Conservation (phyloP, 1,139 yeast genomes). For the Suhomyces bokatorum region DNA sequence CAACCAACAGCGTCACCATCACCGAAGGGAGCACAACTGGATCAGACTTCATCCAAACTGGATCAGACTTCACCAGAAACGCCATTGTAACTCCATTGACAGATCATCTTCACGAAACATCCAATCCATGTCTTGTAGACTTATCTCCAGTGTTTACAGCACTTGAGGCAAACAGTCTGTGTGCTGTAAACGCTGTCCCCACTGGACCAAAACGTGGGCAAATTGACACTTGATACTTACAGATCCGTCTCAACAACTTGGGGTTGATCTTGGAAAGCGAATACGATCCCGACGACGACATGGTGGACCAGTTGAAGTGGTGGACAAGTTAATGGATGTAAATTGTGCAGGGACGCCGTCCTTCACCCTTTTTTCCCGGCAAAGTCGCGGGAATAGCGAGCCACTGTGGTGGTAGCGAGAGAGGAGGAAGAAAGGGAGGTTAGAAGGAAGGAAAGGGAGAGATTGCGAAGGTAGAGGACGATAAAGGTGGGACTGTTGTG, state of each 20-base stretch:
- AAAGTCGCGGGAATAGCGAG: too few relatives aligned
- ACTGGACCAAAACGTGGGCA: neutral
- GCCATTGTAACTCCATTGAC: too few relatives aligned
- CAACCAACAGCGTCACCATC: too few relatives aligned
- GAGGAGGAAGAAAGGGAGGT: neutral
- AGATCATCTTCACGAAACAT: too few relatives aligned
- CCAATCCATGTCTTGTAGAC: too few relatives aligned
- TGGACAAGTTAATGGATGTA: neutral
- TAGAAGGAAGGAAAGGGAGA: neutral
- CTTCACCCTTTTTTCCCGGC: neutral
- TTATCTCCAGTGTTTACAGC: too few relatives aligned
- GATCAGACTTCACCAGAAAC: too few relatives aligned
- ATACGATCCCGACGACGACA: conserved; percentile 37
- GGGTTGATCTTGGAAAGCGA: conserved; percentile 55
- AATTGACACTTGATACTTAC: conserved; percentile 33
- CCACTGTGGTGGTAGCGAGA: neutral
- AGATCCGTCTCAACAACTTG: conserved; percentile 63
- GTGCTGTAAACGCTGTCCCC: neutral
- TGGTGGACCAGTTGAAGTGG: conserved; percentile 7
- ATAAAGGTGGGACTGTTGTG: too few relatives aligned
- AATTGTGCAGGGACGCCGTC: neutral
- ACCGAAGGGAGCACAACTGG: too few relatives aligned
- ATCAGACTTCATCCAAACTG: too few relatives aligned
- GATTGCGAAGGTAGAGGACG: too few relatives aligned
- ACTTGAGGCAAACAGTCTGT: too few relatives aligned